Base-by-base conservation (phyloP, 495 filamentous ascomycete species). In the Rhypophila decipiens region DNA sequence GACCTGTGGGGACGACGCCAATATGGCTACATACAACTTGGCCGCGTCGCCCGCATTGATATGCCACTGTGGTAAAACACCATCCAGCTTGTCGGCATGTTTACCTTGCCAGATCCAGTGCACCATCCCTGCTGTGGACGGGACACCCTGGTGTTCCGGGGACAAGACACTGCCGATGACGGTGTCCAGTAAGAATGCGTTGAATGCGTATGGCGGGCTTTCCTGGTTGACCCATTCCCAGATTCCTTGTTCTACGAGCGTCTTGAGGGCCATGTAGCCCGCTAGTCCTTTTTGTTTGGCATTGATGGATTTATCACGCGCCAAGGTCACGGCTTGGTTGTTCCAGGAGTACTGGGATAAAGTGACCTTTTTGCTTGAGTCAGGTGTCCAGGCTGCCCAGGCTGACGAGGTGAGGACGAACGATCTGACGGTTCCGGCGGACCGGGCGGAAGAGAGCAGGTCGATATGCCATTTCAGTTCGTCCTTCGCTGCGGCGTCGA, bases 241-340 rank as follows among this genome's bases (percentile, higher is more conserved):
- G 21, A 62, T 37, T 0, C 51, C 52, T 39, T 62, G 41, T 53
- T 70, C 65, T 7, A 66, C 47, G 1, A 61, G 33, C 10, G 58
- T 56, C 51, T 63, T 66, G 18, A 64, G 49, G n/a, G 64, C 67
- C 64, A 69, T 69, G 34, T 59, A 64, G 18, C 55, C 56, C 7
- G 48, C 43, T 29, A 69, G 51, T 10, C 59, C 62, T 27, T 63
- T 64, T 8, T 45, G 39, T 1, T 35, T 17, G 15, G 42, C 31
- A 1, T 34, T 17, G n/a, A 49, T 39, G 5, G 23, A n/a, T 23
- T 19, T 36, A 15, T 64, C 50, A 31, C 52, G 52, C 22, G 55
- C 55, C 45, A 58, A 24, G 11, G 38, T 47, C 13, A 66, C 29
- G 2, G 59, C 62, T 19, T 60, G 47, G 1, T 66, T 59, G 17